These are phyloP conservation scores for Pythium brassicae DNA, from an alignment of 352 stramenopile species.

Conservation along the genomic window DNA sequence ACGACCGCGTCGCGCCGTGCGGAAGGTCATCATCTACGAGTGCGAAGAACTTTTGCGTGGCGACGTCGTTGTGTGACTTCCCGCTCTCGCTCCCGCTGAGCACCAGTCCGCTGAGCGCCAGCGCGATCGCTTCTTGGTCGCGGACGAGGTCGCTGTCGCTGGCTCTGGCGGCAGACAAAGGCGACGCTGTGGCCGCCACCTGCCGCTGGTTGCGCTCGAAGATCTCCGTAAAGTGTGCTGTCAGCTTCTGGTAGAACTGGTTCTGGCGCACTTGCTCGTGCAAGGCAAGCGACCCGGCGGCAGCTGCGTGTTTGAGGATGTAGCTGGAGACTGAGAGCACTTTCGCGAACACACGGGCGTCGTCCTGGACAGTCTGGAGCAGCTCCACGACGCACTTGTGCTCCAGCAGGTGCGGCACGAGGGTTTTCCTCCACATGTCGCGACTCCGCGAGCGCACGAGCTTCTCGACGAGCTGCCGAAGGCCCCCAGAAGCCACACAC, in stretches of 20 bases:
- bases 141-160: background rate
- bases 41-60: constrained; percentile 37
- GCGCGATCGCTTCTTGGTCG: constrained; percentile 22
- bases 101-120: constrained; percentile 35
- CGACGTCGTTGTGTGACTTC: constrained; percentile 14
- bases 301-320: constrained; percentile 12
- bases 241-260: constrained; percentile 20
- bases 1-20: constrained; percentile 14
- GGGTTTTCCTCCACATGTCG: constrained; percentile 10
- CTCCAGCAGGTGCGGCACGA: constrained; percentile 24
- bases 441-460: constrained; percentile 17
- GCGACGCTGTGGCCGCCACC: background rate
- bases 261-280: constrained; percentile 22
- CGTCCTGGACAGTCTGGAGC: constrained; percentile 9
- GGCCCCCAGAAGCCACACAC: too few species aligned
- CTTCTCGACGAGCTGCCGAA: constrained; percentile 22
- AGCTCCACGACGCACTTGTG: constrained; percentile 23
- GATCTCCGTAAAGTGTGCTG: background rate
- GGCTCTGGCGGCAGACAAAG: background rate
- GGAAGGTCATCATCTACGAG: constrained; percentile 13
- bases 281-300: constrained; percentile 14
- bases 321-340: constrained; percentile 15
- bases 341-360: constrained; percentile 18
- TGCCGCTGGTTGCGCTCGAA: constrained; percentile 10
- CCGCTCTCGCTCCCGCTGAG: constrained; percentile 33